Base-by-base conservation (phyloP, 2,329 filamentous ascomycete species). In the Lasiodiplodia citricola region DNA sequence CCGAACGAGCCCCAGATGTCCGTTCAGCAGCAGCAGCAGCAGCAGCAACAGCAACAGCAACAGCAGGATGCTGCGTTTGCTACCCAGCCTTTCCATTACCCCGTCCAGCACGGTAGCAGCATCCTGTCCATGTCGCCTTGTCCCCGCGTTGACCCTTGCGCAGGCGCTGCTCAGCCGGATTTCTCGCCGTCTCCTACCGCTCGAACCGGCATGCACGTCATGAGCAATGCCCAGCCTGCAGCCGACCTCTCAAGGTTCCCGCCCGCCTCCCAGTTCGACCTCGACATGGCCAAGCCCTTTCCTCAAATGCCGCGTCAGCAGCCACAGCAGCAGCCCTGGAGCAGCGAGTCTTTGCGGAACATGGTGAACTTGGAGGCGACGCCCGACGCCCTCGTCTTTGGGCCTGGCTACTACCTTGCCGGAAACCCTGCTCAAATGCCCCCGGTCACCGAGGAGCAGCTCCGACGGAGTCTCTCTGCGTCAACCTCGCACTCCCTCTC, bases 281-380 rank as follows among this genome's bases (percentile, higher is more conserved):
- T 63, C 58, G n/a, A 51, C 44, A 50, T 37, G 58, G 44, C 58
- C 10, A 63, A 64, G 31, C 8, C 44, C 41, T 52, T 64, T 31
- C n/a, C 50, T 21, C 65, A 67, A 16, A 56, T n/a, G 7, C 54
- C 18, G 31, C 25, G 38, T 21, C 64, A 67, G 28, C 54, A 60
- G 8, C 65, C 58, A 28, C 51, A 66, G 5, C 64, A 67, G 50
- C 50, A 55, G 21, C 54, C 65, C 8, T 67, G 65, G 65, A 58
- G 54, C 54, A 67, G 41, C 44, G 65, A 57, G 3, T 60, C 56
- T 31, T 44, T 58, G 16, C 65, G 65, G 28, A 47, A 60, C 11
- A 52, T 58, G 65, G 23, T 60, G 55, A 60, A 52, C 65, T 60
- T 55, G 65, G 65, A 67, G n/a, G 65, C 55, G 44, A 58, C 58